These are phyloP conservation scores for Litsea cubeba DNA, from an alignment of 164 flowering plant genomes.

Conservation along the genomic window DNA sequence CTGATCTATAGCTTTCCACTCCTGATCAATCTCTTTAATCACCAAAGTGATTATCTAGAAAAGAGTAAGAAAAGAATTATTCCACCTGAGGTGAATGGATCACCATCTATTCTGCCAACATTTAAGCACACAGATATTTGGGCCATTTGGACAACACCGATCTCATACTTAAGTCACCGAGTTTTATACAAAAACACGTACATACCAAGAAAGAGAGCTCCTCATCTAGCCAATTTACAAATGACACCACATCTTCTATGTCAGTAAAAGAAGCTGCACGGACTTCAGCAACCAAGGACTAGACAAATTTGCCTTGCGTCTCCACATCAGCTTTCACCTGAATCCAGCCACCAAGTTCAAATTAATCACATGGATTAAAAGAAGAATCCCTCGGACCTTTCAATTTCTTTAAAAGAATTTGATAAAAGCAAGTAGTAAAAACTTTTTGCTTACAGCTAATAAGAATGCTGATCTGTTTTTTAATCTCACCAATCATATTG, in stretches of 20 bases:
- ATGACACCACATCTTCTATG: conserved; percentile 74
- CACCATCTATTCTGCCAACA: no score
- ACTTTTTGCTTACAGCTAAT: conserved; percentile 57
- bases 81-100: no score
- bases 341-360: conserved; percentile 4
- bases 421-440: background rate
- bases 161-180: no score
- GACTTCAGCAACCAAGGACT: conserved; percentile 88
- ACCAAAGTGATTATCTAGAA: no score
- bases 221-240: conserved; percentile 98
- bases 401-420: background rate
- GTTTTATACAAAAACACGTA: background rate
- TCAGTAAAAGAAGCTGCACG: conserved; percentile 73
- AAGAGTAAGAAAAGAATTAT: no score
- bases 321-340: conserved; percentile 99
- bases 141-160: no score
- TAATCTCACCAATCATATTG: conserved; percentile 98
- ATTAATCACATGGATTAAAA: background rate
- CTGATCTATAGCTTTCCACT: no score
- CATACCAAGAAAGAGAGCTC: conserved; percentile 97
- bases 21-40: no score
- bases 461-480: conserved; percentile 85
- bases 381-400: background rate
- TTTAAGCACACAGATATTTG: no score
- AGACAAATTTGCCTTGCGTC: conserved; percentile 96